Evolutionary conservation across 306 rosid species (phyloP).

Genomic region (Vachellia pachyceras): DNA sequence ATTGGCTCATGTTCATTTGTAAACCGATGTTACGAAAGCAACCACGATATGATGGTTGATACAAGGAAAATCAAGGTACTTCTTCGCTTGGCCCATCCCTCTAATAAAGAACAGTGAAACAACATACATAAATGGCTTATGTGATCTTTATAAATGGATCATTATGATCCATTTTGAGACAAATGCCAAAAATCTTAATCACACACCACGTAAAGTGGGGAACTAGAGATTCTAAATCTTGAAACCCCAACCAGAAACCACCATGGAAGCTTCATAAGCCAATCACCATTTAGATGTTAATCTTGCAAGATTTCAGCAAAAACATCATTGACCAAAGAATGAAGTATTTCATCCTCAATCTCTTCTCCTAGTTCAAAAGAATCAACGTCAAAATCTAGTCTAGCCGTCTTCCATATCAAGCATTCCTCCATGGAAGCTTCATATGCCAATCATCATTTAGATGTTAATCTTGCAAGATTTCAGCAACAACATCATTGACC

Average conservation of each 20-base stretch:
- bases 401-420: conserved; percentile 90
- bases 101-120: neutral
- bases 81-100: neutral
- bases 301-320: conserved; percentile 50
- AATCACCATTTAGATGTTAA: conserved; percentile 31
- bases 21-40: neutral
- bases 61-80: neutral
- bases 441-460: conserved; percentile 31
- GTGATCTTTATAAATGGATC: neutral
- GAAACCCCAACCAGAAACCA: too few relatives aligned
- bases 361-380: conserved; percentile 68
- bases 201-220: neutral
- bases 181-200: neutral
- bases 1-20: neutral
- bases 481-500: conserved; percentile 68
- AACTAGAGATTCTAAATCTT: conserved; percentile 35
- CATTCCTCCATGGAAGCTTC: conserved; percentile 46
- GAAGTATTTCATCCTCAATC: conserved; percentile 64
- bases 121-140: neutral
- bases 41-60: neutral
- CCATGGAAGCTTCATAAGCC: conserved; percentile 37
- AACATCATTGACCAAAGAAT: conserved; percentile 75
- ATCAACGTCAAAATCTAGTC: conserved; percentile 74
- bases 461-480: conserved; percentile 38
- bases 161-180: neutral